phyloP scores from a whole-genome alignment of 495 filamentous ascomycete species.

The Annulohypoxylon nitens region DNA sequence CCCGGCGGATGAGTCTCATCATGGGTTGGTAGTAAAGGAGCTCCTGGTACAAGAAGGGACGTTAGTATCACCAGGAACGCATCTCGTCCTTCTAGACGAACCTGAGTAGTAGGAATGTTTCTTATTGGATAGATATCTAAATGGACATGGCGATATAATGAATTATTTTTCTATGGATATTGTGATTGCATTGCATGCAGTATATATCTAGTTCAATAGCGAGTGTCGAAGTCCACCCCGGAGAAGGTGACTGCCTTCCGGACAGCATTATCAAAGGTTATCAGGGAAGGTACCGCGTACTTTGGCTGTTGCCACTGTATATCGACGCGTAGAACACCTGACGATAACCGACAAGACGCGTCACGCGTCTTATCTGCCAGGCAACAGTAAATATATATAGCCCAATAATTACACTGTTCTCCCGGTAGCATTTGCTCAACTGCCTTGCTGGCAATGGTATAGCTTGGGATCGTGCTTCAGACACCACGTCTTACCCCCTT shows the following conservation, averaged over 20 bases:
- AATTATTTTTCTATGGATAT: background rate
- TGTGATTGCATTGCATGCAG: no score
- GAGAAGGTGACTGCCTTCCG: no score
- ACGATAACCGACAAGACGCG: no score
- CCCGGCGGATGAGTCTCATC: constrained; percentile 27
- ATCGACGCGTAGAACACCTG: no score
- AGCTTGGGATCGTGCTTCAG: background rate
- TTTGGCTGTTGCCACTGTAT: no score
- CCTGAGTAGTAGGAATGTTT: constrained; percentile 50
- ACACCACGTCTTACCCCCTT: background rate
- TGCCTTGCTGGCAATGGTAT: background rate
- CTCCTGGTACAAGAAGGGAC: constrained; percentile 32
- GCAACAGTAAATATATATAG: background rate
- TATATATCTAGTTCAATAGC: no score
- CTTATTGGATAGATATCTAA: background rate
- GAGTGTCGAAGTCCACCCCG: no score
- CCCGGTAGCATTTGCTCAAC: background rate
- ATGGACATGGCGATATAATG: background rate
- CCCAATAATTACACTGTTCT: background rate
- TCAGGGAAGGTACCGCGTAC: no score
- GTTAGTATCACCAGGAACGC: constrained; percentile 33
- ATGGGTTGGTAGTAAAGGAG: constrained; percentile 33
- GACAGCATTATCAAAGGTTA: no score
- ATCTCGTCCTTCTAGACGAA: constrained; percentile 47
- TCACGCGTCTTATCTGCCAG: background rate